phyloP scores from a whole-genome alignment of 2,329 filamentous ascomycete species.

The Colletotrichum orchidophilum region DNA sequence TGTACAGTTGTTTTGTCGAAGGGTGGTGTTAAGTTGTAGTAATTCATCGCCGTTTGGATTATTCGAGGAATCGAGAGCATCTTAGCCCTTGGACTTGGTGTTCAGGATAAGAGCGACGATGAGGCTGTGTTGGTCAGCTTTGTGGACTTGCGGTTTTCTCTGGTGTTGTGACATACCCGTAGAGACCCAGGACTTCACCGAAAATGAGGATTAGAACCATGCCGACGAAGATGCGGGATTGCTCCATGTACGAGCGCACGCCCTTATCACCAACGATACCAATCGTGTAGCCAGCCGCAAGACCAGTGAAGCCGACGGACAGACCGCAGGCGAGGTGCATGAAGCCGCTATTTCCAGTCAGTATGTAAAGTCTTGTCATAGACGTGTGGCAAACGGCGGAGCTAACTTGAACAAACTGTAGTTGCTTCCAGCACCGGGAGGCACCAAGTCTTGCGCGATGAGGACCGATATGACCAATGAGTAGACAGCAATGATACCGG shows the following conservation, averaged over 20 bases:
- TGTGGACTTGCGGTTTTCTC: neutral
- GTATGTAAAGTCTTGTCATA: neutral
- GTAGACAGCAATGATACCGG: slow-evolving; percentile 98
- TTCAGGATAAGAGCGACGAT: slow-evolving; percentile 95
- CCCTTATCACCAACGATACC: slow-evolving; percentile 95
- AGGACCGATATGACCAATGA: slow-evolving; percentile 96
- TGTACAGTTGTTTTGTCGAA: slow-evolving; percentile 29
- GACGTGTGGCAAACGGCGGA: neutral
- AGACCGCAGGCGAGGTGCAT: slow-evolving; percentile 93
- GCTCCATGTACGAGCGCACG: slow-evolving; percentile 94
- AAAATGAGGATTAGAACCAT: slow-evolving; percentile 99
- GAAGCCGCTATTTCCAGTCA: slow-evolving; percentile 70
- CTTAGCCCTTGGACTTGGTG: slow-evolving; percentile 77
- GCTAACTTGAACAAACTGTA: slow-evolving; percentile 88
- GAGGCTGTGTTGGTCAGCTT: slow-evolving; percentile 62
- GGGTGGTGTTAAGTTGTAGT: slow-evolving; percentile 20
- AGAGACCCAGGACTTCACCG: slow-evolving; percentile 94
- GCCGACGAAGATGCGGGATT: slow-evolving; percentile 95
- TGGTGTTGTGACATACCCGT: slow-evolving; percentile 73
- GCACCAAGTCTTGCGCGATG: slow-evolving; percentile 88
- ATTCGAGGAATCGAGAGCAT: neutral
- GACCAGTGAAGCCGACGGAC: slow-evolving; percentile 89
- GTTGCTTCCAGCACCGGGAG: slow-evolving; percentile 66
- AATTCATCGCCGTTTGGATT: slow-evolving; percentile 3
- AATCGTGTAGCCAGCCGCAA: slow-evolving; percentile 96